Evolutionary conservation across 2,329 filamentous ascomycete species (phyloP), one percentile per base, ranked within the genome.

Genomic region (Aspergillus carbonarius): DNA sequence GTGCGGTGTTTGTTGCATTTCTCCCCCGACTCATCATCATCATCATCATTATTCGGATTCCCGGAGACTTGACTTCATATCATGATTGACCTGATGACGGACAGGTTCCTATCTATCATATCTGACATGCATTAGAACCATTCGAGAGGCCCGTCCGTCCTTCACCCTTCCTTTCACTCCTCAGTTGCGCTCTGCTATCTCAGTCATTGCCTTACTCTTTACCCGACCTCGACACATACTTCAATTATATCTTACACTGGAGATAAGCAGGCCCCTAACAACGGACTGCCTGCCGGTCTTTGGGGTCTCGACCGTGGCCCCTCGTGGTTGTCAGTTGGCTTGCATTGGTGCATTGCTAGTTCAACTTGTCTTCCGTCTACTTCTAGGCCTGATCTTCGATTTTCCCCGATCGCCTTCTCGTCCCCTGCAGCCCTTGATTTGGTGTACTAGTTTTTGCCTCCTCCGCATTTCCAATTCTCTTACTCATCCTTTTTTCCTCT

Each of bases 261-360:
- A 48, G 44, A 48, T 48, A 48, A 48, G 44, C 44, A 17, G 12
- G 18, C 39, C 39, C 20, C 39, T 25, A 27, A 30, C 44, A n/a
- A 30, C 25, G 18, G 39, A 32, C 30, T 9, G 30, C 50, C 13
- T 32, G 17, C 27, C 34, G 23, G 25, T 47, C 39, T n/a, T n/a
- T 35, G 8, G 17, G n/a, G 18, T 47, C 40, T 34, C 39, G 27
- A 46, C 27, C 40, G n/a, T 47, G 18, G 39, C 10, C 52, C 30
- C 52, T 40, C 52, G 52, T 55, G 52, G 52, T 55, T 55, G 52
- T 55, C 52, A 55, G 17, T 20, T 47, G 42, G 35, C 25, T 30
- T 40, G 25, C 37, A 54, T 17, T 35, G 10, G 23, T 34, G 34
- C 42, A 17, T 25, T 25, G 20, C 23, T 47, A 47, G 23, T 48